Evolutionary conservation across 2,329 filamentous ascomycete genomes (phyloP).

Genomic region (Boeremia lycopersici): DNA sequence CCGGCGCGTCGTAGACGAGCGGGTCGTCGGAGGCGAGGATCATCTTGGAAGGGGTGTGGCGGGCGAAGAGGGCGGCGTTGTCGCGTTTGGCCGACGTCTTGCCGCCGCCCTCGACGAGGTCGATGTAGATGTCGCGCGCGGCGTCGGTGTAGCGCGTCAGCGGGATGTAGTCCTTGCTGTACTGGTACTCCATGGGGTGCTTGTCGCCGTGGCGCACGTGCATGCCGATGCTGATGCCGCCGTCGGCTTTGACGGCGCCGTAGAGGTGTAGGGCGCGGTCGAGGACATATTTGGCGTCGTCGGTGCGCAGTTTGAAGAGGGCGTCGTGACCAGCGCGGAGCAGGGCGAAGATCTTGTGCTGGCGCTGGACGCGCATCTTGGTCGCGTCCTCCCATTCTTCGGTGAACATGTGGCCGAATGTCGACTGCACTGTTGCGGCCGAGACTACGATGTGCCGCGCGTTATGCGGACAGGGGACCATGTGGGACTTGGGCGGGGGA

Average conservation of each 20-base stretch:
- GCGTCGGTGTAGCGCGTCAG: conserved; percentile 68
- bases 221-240: conserved; percentile 68
- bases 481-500: conserved; percentile 74
- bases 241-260: conserved; percentile 51
- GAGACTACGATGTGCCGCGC: conserved; percentile 78
- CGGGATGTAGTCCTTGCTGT: conserved; percentile 78
- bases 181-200: conserved; percentile 78
- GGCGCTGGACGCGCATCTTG: conserved; percentile 58
- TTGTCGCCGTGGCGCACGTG: conserved; percentile 82
- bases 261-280: conserved; percentile 64
- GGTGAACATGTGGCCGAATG: conserved; percentile 67
- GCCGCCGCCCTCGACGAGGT: conserved; percentile 45
- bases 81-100: conserved; percentile 43
- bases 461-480: conserved; percentile 78
- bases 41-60: conserved; percentile 51
- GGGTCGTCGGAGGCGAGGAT: conserved; percentile 83
- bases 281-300: conserved; percentile 70
- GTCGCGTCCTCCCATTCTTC: conserved; percentile 58
- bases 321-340: conserved; percentile 73
- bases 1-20: conserved; percentile 69
- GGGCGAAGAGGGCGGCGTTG: conserved; percentile 21
- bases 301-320: conserved; percentile 71
- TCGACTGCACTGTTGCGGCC: conserved; percentile 66
- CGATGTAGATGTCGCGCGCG: conserved; percentile 61
- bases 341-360: conserved; percentile 70